Percentiles rank a stretch among this genome's conserved stretches.
Conservation (phyloP, 2,329 filamentous ascomycete genomes). For the Penicillium paneum region DNA sequence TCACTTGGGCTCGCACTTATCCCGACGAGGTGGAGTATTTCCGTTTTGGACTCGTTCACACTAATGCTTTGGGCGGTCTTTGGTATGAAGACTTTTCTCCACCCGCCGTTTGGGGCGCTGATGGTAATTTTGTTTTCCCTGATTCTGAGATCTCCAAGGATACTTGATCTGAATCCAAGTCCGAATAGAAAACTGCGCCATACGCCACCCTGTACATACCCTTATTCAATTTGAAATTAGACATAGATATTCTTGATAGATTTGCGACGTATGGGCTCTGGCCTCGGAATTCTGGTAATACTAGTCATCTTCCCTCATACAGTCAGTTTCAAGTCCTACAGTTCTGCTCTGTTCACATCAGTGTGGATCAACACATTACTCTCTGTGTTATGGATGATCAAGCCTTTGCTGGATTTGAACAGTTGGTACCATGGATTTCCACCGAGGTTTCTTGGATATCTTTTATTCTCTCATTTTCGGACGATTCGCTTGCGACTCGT, state of each 20-base stretch:
- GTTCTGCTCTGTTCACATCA: constrained; percentile 31
- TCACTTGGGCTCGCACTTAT: constrained; percentile 36
- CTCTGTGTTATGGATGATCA: neutral
- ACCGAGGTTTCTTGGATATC: no score
- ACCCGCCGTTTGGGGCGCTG: constrained; percentile 2
- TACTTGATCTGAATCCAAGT: neutral
- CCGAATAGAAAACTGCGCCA: neutral
- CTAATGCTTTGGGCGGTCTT: constrained; percentile 34
- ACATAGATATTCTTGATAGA: neutral
- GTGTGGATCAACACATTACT: constrained; percentile 40
- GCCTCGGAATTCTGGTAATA: neutral
- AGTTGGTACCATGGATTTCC: no score
- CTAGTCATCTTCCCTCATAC: neutral
- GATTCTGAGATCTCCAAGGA: constrained; percentile 4
- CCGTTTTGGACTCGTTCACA: constrained; percentile 43
- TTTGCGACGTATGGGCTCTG: neutral
- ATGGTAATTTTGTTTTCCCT: constrained; percentile 16
- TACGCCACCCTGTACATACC: neutral
- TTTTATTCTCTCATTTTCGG: neutral
- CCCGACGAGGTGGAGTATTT: constrained; percentile 39
- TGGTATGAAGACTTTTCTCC: constrained; percentile 43
- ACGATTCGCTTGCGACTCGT: neutral
- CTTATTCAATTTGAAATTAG: neutral
- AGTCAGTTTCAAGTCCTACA: no score
- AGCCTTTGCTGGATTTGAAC: no score